Evolutionary conservation across 2,329 filamentous ascomycete genomes (phyloP).

Genomic region (Xylariaceae sp.): DNA sequence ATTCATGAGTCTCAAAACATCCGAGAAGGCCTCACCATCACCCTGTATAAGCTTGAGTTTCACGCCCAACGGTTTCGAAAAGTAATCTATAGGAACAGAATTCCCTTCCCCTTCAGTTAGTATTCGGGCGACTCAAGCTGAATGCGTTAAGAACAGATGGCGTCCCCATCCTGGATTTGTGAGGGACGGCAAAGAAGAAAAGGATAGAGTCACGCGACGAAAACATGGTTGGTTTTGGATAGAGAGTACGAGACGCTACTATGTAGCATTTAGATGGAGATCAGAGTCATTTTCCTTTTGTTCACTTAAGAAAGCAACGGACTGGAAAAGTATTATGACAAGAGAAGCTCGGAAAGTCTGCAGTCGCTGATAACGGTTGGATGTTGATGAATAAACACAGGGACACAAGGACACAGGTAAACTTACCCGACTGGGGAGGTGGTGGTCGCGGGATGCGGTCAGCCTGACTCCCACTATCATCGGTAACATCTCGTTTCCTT

Average conservation of each 20-base stretch:
- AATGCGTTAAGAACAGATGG: neutral
- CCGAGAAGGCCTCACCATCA: constrained; percentile 62
- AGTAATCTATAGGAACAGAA: constrained; percentile 46
- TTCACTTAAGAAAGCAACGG: neutral
- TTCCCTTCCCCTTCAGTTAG: constrained; percentile 30
- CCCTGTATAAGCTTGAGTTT: constrained; percentile 48
- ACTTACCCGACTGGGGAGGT: constrained; percentile 43
- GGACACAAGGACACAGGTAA: constrained; percentile 9
- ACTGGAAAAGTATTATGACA: neutral
- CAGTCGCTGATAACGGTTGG: constrained; percentile 2
- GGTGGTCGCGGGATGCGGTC: constrained; percentile 41
- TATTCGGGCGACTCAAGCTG: constrained; percentile 1
- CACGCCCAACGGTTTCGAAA: constrained; percentile 40
- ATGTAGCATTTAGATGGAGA: constrained; percentile 2
- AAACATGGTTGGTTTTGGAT: constrained; percentile 2
- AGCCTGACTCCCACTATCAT: constrained; percentile 39
- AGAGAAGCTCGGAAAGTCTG: constrained; percentile 7
- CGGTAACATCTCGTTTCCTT: constrained; percentile 42
- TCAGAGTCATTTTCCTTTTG: constrained; percentile 4
- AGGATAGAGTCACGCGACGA: neutral
- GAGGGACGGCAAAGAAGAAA: neutral
- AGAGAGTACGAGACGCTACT: constrained; percentile 1
- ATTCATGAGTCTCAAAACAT: constrained; percentile 65
- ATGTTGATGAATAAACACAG: neutral
- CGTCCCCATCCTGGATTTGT: constrained; percentile 6